Evolutionary conservation across 495 filamentous ascomycete species (phyloP).

Genomic region (Aspergillus panamensis): DNA sequence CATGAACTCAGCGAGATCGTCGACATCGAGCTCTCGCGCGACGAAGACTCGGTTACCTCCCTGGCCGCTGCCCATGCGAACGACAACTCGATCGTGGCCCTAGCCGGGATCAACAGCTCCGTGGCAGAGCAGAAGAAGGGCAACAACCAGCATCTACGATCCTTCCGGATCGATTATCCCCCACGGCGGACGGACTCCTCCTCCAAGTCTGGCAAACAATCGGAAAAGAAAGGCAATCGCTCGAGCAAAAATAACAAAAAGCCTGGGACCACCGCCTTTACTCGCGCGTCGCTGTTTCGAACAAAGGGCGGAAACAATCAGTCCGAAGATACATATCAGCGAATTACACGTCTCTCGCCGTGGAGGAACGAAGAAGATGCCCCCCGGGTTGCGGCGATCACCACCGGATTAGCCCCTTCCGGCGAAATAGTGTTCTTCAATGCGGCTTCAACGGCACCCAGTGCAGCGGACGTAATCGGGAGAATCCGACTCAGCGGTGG

Average conservation of each 20-base stretch:
- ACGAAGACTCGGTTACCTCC: constrained; percentile 90
- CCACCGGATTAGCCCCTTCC: constrained; percentile 67
- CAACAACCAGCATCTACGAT: constrained; percentile 82
- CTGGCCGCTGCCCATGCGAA: constrained; percentile 61
- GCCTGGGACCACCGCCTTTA: constrained; percentile 49
- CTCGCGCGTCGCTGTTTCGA: constrained; percentile 62
- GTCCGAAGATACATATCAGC: constrained; percentile 69
- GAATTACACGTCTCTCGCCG: constrained; percentile 69
- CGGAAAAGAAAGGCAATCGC: constrained; percentile 15
- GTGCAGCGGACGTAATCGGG: constrained; percentile 58
- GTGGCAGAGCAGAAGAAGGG: constrained; percentile 63
- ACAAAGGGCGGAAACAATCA: constrained; percentile 37
- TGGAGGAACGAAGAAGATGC: constrained; percentile 43
- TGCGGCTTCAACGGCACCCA: constrained; percentile 49
- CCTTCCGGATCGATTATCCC: constrained; percentile 63
- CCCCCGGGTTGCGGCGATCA: constrained; percentile 65
- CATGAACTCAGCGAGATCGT: constrained; percentile 60
- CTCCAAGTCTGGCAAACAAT: background rate
- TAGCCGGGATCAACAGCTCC: constrained; percentile 85
- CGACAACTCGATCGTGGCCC: constrained; percentile 56
- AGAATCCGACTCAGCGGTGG: constrained; percentile 58
- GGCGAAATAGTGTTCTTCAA: constrained; percentile 78
- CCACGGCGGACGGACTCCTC: constrained; percentile 16
- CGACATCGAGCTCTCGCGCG: constrained; percentile 74
- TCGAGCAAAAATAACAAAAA: constrained; percentile 18